phyloP scores from a whole-genome alignment of 2,329 filamentous ascomycete genomes.

The Fusarium sambucinum region DNA sequence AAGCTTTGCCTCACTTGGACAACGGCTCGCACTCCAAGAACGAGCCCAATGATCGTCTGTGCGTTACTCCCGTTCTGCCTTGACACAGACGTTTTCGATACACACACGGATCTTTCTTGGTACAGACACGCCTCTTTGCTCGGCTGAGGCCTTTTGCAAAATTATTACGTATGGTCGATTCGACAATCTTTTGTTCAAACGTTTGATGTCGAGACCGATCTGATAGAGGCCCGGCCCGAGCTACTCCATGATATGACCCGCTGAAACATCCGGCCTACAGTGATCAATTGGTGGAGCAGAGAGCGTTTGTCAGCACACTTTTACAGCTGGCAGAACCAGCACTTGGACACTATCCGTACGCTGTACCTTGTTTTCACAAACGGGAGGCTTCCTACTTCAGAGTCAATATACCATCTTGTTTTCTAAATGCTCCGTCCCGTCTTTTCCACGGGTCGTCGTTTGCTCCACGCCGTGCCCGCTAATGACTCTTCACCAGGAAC shows the following conservation, averaged over 20 bases:
- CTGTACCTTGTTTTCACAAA: constrained; percentile 2
- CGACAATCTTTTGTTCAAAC: constrained; percentile 16
- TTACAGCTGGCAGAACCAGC: not conserved
- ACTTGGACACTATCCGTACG: constrained; percentile 4
- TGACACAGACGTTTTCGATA: constrained; percentile 30
- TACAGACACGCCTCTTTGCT: constrained; percentile 25
- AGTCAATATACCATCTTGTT: constrained; percentile 13
- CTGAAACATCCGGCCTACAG: constrained; percentile 20
- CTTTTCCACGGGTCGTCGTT: constrained; percentile 27
- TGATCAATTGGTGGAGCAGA: constrained; percentile 11
- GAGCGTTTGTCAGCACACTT: constrained; percentile 1
- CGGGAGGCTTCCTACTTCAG: constrained; percentile 17
- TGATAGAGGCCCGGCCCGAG: constrained; percentile 46
- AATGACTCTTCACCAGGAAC: constrained; percentile 38
- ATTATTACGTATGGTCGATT: constrained; percentile 12
- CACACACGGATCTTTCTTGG: constrained; percentile 23
- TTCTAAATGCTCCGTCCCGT: constrained; percentile 29
- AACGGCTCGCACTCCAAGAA: constrained; percentile 38
- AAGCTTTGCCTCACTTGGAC: constrained; percentile 40
- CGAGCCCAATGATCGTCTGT: constrained; percentile 45
- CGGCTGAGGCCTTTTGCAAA: constrained; percentile 31
- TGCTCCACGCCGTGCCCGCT: constrained; percentile 43
- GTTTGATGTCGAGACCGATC: constrained; percentile 31
- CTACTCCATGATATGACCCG: constrained; percentile 26
- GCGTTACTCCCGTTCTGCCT: constrained; percentile 27